Evolutionary conservation across 2,329 filamentous ascomycete genomes (phyloP).

Genomic region (Fusarium pilosicola): DNA sequence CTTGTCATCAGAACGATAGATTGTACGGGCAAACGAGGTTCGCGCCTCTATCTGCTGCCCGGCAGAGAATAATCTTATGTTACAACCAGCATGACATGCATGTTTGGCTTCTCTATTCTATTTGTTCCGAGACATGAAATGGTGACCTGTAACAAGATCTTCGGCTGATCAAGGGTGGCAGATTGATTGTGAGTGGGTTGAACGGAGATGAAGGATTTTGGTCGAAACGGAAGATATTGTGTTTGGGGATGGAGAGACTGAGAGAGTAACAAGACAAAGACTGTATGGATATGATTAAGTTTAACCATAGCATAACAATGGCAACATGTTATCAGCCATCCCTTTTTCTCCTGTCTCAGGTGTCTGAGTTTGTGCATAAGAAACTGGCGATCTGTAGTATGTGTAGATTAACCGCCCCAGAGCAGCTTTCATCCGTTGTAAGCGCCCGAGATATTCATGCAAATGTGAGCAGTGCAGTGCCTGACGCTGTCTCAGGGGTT

Average conservation of each 20-base stretch:
- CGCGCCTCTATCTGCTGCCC: conserved; percentile 47
- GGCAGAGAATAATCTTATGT: conserved; percentile 46
- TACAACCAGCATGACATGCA: conserved; percentile 45
- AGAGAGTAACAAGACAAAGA: neutral
- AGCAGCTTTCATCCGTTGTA: neutral
- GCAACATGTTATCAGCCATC: neutral
- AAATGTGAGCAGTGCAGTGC: neutral
- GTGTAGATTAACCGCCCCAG: neutral
- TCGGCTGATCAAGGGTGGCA: neutral
- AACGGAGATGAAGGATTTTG: neutral
- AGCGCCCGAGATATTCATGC: conserved; percentile 16
- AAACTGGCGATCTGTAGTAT: conserved; percentile 2
- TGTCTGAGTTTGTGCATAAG: conserved; percentile 12
- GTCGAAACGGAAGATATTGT: neutral
- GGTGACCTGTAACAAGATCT: conserved; percentile 3
- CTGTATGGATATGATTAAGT: neutral
- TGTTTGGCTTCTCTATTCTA: conserved; percentile 23
- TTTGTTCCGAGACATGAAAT: neutral
- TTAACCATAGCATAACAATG: neutral
- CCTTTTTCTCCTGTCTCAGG: conserved; percentile 18
- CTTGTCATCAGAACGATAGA: conserved; percentile 49
- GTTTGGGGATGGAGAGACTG: conserved; percentile 5
- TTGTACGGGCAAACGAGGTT: conserved; percentile 52
- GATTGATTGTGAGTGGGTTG: neutral
- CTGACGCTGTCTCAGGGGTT: conserved; percentile 11